Percentiles rank a stretch among this genome's conserved stretches.
phyloP scores from a whole-genome alignment of 495 filamentous ascomycete species.

The Podospora didyma region DNA sequence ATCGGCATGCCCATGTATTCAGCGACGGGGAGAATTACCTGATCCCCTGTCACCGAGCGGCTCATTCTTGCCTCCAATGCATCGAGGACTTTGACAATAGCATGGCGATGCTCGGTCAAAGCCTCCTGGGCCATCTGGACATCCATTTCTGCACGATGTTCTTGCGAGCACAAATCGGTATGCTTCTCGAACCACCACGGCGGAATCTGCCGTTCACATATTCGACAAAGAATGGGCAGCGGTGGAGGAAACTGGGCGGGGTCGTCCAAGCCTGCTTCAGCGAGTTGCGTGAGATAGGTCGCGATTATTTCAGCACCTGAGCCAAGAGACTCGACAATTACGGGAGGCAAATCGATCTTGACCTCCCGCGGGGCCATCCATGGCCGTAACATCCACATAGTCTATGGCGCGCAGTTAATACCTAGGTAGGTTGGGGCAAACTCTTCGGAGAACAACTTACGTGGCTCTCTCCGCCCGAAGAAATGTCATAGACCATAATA shows the following conservation, averaged over 20 bases:
- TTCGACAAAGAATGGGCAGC: conserved; percentile 85
- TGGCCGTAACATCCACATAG: conserved; percentile 99
- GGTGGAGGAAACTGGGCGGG: conserved; percentile 81
- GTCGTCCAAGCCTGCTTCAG: conserved; percentile 80
- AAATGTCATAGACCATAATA: conserved; percentile 93
- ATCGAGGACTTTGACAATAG: conserved; percentile 94
- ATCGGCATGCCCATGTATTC: conserved; percentile 93
- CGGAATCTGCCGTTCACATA: conserved; percentile 96
- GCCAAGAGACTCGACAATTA: conserved; percentile 92
- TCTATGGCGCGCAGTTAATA: conserved; percentile 47
- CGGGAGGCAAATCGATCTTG: conserved; percentile 84
- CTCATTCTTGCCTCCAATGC: conserved; percentile 79
- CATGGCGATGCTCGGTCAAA: conserved; percentile 86
- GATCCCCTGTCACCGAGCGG: conserved; percentile 59
- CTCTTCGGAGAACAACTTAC: conserved; percentile 50
- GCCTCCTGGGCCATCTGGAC: conserved; percentile 92
- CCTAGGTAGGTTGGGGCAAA: background rate
- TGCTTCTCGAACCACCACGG: conserved; percentile 99
- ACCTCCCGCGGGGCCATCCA: conserved; percentile 84
- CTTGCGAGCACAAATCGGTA: conserved; percentile 90
- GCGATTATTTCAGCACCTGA: conserved; percentile 93
- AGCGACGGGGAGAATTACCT: conserved; percentile 51
- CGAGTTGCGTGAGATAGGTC: conserved; percentile 82
- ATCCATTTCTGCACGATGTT: conserved; percentile 95
- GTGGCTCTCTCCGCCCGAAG: conserved; percentile 82